These are phyloP conservation scores for Aureobasidium pullulans DNA, from an alignment of 2,329 filamentous ascomycete species.

Conservation along the genomic window DNA sequence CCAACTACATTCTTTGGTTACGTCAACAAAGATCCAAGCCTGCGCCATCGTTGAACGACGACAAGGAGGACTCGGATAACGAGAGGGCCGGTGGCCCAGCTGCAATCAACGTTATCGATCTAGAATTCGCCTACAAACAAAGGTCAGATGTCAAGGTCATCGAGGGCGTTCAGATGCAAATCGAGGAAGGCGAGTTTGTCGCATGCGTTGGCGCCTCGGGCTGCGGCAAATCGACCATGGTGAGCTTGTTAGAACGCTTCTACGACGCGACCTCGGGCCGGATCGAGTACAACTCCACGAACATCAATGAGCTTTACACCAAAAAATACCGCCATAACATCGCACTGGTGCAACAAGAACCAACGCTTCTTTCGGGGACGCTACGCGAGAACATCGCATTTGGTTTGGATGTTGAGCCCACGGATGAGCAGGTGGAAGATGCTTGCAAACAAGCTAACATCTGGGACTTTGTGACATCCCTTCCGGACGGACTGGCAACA, in stretches of 20 bases:
- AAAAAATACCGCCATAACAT: conserved; percentile 29
- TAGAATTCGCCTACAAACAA: conserved; percentile 57
- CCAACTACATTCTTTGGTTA: conserved; percentile 39
- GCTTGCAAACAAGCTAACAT: conserved; percentile 37
- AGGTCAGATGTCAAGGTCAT: conserved; percentile 67
- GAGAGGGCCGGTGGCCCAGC: not conserved
- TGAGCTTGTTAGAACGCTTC: conserved; percentile 40
- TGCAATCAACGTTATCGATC: conserved; percentile 41
- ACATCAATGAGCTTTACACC: conserved; percentile 32
- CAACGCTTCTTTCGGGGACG: conserved; percentile 36
- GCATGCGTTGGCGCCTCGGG: conserved; percentile 39
- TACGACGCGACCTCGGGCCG: conserved; percentile 34
- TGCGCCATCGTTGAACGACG: too few species aligned
- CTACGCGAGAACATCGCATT: conserved; percentile 38
- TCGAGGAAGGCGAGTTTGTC: conserved; percentile 32
- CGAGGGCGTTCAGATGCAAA: conserved; percentile 42
- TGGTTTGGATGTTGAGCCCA: conserved; percentile 23
- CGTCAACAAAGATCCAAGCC: conserved; percentile 31
- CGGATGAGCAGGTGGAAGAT: conserved; percentile 24
- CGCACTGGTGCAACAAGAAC: conserved; percentile 38
- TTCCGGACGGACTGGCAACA: conserved; percentile 56
- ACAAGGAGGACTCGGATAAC: too few species aligned
- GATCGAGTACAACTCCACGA: conserved; percentile 33
- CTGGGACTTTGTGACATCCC: conserved; percentile 39
- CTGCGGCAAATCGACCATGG: conserved; percentile 37